A percentile compares a stretch with the other conserved stretches of the same genome.
Evolutionary conservation across 495 filamentous ascomycete species (phyloP).

Genomic region (Aspergillus incahuasiensis): DNA sequence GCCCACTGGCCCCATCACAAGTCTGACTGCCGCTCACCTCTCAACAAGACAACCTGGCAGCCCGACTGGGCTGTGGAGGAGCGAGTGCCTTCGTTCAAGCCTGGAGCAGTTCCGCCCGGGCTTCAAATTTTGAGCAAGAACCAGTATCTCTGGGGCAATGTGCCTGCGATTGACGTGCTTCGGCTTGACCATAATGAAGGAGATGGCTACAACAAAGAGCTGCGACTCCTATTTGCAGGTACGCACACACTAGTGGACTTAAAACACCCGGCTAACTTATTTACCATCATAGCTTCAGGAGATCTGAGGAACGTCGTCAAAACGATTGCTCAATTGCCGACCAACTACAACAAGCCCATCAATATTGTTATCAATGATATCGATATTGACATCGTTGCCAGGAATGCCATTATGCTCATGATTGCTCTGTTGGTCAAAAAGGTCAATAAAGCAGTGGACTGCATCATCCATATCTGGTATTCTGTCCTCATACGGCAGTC

Average conservation of each 20-base stretch:
- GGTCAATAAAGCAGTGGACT: conserved; percentile 17
- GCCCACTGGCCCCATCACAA: background rate
- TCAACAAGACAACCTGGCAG: no score
- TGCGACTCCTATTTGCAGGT: conserved; percentile 41
- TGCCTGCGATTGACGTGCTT: conserved; percentile 43
- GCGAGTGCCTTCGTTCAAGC: background rate
- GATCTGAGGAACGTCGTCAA: conserved; percentile 42
- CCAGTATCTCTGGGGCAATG: conserved; percentile 30
- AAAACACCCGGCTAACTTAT: no score
- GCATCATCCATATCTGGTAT: conserved; percentile 38
- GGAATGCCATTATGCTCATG: conserved; percentile 45
- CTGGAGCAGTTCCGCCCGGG: no score
- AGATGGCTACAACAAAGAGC: conserved; percentile 17
- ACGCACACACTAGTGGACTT: conserved; percentile 8
- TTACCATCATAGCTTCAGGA: conserved; percentile 39
- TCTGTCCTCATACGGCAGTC: conserved; percentile 24
- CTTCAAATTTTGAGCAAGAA: no score
- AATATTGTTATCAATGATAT: conserved; percentile 37
- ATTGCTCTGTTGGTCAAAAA: conserved; percentile 21
- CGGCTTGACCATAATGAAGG: conserved; percentile 41
- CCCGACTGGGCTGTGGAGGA: no score
- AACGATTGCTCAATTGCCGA: conserved; percentile 32
- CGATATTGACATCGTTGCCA: conserved; percentile 38
- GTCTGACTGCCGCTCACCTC: no score
- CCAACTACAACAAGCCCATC: conserved; percentile 18